Percentiles rank a stretch among this genome's conserved stretches.
Evolutionary conservation across 192 early-diverging fungal genomes (phyloP).

Genomic region (Piromyces finnis): DNA sequence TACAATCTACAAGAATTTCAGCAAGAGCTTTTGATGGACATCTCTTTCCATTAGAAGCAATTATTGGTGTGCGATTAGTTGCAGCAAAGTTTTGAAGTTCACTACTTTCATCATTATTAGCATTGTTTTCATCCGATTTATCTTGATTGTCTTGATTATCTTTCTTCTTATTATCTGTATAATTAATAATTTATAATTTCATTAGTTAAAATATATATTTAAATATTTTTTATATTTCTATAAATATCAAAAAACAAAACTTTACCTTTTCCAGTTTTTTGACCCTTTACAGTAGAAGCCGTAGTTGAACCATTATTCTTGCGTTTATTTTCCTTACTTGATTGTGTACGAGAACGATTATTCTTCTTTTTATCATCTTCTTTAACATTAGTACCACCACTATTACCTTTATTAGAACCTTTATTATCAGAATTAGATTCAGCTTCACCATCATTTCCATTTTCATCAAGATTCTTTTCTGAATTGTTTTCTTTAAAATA

Average conservation of each 20-base stretch:
- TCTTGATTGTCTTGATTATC: not conserved
- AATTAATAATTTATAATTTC: too few relatives aligned
- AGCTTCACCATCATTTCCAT: not conserved
- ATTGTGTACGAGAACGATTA: not conserved
- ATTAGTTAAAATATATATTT: too few relatives aligned
- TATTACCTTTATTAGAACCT: not conserved
- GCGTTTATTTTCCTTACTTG: slow-evolving; percentile 8
- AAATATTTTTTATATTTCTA: too few relatives aligned
- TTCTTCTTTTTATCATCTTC: not conserved
- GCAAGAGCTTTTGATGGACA: slow-evolving; percentile 29
- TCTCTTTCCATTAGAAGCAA: slow-evolving; percentile 13
- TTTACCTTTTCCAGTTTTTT: not conserved
- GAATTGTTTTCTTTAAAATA: not conserved
- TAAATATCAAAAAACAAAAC: too few relatives aligned
- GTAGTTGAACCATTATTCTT: slow-evolving; percentile 6
- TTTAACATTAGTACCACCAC: too few relatives aligned
- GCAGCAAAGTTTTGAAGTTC: not conserved
- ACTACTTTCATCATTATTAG: not conserved
- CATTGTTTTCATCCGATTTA: not conserved
- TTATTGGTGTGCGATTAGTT: not conserved
- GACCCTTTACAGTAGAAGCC: not conserved
- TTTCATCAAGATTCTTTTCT: slow-evolving; percentile 1
- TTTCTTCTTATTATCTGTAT: not conserved
- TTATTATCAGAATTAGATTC: not conserved
- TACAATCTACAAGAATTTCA: slow-evolving; percentile 29